phyloP scores from a whole-genome alignment of 2,329 filamentous ascomycete genomes.

The Dendryphion nanum region DNA sequence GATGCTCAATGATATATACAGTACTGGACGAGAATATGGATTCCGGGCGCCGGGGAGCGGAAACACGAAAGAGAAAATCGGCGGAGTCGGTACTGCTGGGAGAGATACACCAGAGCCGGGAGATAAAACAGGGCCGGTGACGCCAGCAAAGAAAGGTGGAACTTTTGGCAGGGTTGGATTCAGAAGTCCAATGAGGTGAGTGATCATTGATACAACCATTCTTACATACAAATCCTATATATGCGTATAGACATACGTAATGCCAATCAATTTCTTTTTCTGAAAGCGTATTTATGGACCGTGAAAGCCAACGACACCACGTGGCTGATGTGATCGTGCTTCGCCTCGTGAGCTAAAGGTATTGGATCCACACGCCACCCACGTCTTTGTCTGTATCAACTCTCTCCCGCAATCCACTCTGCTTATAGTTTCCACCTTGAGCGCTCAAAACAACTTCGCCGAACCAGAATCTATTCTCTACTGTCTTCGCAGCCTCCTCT shows the following conservation, averaged over 20 bases:
- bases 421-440: background rate
- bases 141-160: slow-evolving; percentile 46
- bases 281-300: too few species aligned
- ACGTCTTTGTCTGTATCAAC: slow-evolving; percentile 3
- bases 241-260: too few species aligned
- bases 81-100: slow-evolving; percentile 21
- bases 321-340: background rate
- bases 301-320: too few species aligned
- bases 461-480: slow-evolving; percentile 21
- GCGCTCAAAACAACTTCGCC: slow-evolving; percentile 11
- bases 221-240: too few species aligned
- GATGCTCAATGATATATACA: slow-evolving; percentile 85
- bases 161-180: slow-evolving; percentile 39
- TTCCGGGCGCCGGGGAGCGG: slow-evolving; percentile 35
- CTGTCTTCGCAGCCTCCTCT: slow-evolving; percentile 14
- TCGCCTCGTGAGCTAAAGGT: background rate
- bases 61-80: slow-evolving; percentile 7
- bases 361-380: slow-evolving; percentile 6
- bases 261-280: too few species aligned
- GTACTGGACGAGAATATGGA: slow-evolving; percentile 57
- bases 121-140: slow-evolving; percentile 44
- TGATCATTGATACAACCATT: too few species aligned
- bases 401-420: slow-evolving; percentile 1
- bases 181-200: slow-evolving; percentile 31
- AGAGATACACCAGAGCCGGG: slow-evolving; percentile 57